These are phyloP conservation scores for Nicotiana tomentosiformis DNA, from an alignment of 257 asterid genomes.

Conservation along the genomic window DNA sequence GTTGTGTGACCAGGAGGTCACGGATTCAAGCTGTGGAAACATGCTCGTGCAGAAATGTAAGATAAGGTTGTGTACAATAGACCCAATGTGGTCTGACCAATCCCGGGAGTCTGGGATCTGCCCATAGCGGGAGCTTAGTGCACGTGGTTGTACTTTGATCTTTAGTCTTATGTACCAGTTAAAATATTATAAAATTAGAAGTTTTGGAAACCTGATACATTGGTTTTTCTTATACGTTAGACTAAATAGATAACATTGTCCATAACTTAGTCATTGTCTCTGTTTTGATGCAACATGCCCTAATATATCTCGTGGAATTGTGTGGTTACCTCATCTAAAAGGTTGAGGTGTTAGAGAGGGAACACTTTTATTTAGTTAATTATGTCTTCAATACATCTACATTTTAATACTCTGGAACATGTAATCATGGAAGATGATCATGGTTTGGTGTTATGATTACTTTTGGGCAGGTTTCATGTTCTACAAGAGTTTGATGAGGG, in stretches of 20 bases:
- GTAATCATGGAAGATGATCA: neutral
- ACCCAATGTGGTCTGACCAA: no score
- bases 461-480: conserved; percentile 72
- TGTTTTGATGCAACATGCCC: neutral
- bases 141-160: no score
- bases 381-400: neutral
- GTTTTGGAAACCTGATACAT: neutral
- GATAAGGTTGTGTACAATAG: no score
- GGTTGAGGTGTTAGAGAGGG: neutral
- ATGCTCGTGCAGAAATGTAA: no score
- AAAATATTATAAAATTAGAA: neutral
- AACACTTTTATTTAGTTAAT: neutral
- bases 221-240: neutral
- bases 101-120: no score
- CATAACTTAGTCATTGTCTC: neutral
- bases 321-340: neutral
- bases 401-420: neutral
- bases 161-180: neutral
- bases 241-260: neutral
- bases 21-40: no score
- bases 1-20: no score
- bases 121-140: no score
- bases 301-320: neutral
- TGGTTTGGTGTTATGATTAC: conserved; percentile 1
- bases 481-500: conserved; percentile 95